phyloP scores from a whole-genome alignment of 129 eudicot species.

The Rutidosis leptorrhynchoides region DNA sequence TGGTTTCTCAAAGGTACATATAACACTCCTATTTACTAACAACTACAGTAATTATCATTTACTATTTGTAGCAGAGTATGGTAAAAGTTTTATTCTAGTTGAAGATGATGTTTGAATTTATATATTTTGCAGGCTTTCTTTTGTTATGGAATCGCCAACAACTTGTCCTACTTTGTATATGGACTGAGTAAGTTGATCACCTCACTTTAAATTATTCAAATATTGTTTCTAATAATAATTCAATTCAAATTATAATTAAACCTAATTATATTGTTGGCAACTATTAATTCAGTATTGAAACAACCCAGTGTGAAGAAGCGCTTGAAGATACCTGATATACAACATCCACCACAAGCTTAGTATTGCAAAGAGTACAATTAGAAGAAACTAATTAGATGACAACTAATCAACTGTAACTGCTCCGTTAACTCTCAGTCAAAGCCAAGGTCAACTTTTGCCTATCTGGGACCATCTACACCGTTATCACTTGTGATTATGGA shows the following conservation, averaged over 20 bases:
- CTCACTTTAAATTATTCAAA: neutral
- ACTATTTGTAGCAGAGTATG: no score
- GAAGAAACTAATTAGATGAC: no score
- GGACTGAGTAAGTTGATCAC: slow-evolving; percentile 48
- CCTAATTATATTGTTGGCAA: neutral
- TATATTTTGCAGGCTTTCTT: slow-evolving; percentile 64
- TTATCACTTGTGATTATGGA: no score
- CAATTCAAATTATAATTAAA: no score
- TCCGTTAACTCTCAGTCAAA: no score
- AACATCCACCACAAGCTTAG: slow-evolving; percentile 53
- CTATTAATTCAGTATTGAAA: slow-evolving; percentile 49
- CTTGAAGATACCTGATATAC: slow-evolving; percentile 53
- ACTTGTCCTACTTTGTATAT: slow-evolving; percentile 59
- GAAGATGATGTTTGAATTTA: neutral
- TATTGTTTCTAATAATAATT: no score
- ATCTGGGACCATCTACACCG: no score
- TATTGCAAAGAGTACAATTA: no score
- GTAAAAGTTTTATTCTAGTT: neutral
- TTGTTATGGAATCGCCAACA: slow-evolving; percentile 84
- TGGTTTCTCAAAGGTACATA: slow-evolving; percentile 67
- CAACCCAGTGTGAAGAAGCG: slow-evolving; percentile 54
- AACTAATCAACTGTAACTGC: no score
- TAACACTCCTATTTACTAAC: neutral
- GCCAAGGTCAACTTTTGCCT: no score
- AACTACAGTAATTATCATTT: no score